Evolutionary conservation across 345 rosid genomes (phyloP).

Genomic region (thale cress (Arabidopsis thaliana)): DNA sequence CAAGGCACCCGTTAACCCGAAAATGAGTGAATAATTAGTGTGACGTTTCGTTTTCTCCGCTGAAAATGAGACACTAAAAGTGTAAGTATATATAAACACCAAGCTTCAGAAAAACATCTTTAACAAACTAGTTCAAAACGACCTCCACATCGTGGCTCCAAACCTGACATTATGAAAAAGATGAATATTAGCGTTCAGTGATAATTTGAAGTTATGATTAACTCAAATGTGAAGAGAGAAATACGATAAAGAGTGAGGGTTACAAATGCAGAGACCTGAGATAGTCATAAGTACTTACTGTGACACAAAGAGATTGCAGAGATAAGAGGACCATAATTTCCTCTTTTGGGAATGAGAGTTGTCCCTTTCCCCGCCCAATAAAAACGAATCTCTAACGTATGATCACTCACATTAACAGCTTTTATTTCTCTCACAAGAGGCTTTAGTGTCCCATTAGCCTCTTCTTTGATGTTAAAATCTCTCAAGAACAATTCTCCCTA

Average conservation of each 20-base stretch:
- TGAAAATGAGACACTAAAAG: slow-evolving; percentile 21
- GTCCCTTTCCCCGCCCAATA: slow-evolving; percentile 68
- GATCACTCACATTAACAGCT: slow-evolving; percentile 42
- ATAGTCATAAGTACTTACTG: slow-evolving; percentile 31
- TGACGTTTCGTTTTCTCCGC: slow-evolving; percentile 18
- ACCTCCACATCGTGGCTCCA: slow-evolving; percentile 35
- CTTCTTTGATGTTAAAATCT: slow-evolving; percentile 61
- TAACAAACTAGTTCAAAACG: background rate
- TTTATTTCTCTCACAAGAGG: slow-evolving; percentile 19
- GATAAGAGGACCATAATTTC: slow-evolving; percentile 66
- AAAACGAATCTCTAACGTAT: slow-evolving; percentile 58
- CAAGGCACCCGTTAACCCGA: slow-evolving; percentile 10
- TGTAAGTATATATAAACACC: slow-evolving; percentile 5
- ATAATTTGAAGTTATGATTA: background rate
- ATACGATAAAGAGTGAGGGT: too few species aligned
- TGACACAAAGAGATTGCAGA: slow-evolving; percentile 65
- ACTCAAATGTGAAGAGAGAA: background rate
- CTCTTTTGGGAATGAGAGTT: slow-evolving; percentile 46
- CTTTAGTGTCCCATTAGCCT: slow-evolving; percentile 51
- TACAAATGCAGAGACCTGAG: background rate
- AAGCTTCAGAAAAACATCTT: background rate
- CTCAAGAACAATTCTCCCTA: slow-evolving; percentile 41
- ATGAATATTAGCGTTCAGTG: background rate
- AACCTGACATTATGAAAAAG: slow-evolving; percentile 11
- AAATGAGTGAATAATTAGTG: slow-evolving; percentile 1